Percentiles rank a stretch among this genome's conserved stretches.
Evolutionary conservation across 352 stramenopile genomes (phyloP).

Genomic region (Pseudoperonospora humuli): DNA sequence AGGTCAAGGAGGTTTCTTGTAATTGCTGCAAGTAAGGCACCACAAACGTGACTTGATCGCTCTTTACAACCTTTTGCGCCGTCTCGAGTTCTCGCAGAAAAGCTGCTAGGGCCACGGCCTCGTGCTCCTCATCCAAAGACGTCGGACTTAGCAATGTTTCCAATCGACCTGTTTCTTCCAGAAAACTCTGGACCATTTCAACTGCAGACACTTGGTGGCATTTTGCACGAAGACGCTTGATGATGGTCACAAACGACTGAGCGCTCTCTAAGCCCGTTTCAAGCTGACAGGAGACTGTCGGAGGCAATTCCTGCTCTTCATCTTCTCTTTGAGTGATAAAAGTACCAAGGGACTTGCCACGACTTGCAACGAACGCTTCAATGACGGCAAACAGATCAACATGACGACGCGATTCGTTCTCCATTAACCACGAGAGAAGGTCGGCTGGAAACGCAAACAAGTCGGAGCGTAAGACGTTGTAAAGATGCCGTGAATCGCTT

Average conservation of each 20-base stretch:
- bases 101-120: conserved; percentile 53
- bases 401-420: conserved; percentile 44
- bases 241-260: conserved; percentile 30
- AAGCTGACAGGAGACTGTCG: conserved; percentile 6
- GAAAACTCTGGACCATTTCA: conserved; percentile 56
- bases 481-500: conserved; percentile 63
- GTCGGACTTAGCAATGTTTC: conserved; percentile 39
- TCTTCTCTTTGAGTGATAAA: conserved; percentile 7
- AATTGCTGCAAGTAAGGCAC: conserved; percentile 66
- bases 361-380: conserved; percentile 36
- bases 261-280: conserved; percentile 25
- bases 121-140: conserved; percentile 39
- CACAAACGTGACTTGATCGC: conserved; percentile 53
- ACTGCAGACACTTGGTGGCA: conserved; percentile 46
- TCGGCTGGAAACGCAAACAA: conserved; percentile 48
- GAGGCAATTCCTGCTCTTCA: conserved; percentile 3
- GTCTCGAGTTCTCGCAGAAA: conserved; percentile 60
- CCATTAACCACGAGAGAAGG: conserved; percentile 58
- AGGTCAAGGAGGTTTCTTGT: conserved; percentile 31
- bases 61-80: conserved; percentile 49
- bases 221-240: conserved; percentile 32
- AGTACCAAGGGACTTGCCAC: conserved; percentile 17
- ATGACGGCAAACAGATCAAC: conserved; percentile 45
- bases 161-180: conserved; percentile 43
- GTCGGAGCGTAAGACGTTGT: conserved; percentile 68